Base-by-base conservation (phyloP, 805 yeast genomes). In the Jamesozyma rosinii region DNA sequence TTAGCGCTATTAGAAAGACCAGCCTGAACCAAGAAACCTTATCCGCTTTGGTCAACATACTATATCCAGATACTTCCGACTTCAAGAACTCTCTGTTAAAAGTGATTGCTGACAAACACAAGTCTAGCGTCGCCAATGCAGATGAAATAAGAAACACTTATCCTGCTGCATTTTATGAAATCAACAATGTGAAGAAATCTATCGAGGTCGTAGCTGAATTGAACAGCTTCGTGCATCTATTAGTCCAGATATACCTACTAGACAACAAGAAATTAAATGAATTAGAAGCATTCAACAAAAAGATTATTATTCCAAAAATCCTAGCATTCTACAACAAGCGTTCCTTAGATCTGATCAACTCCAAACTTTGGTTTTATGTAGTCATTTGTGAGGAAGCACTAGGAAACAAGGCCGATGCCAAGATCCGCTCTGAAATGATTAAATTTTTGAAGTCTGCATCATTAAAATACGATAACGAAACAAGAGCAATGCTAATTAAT, bases 341-440 rank as follows among this genome's bases (percentile, higher is more conserved):
- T 50, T 76, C 94, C 4, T 68, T 90, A 51, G 97, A 92, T 65
- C 78, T 84, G 55, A 74, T 92, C 45, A 79, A 79, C 50, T 92
- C 97, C 14, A 90, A 89, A 63, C 72, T 84, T 47, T 92, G 97
- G 97, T 92, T 90, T 61, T 90, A 88, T 67, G 74, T 84, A 52
- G 74, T 81, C 37, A 77, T 95, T 63, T 75, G 88, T 1, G 77
- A 78, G 51, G 97, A 90, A 67, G 66, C 81, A 43, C 58, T 69
- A 26, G 59, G 56, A 18, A 47, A 48, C 22, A 35, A 39, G 15
- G 35, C 47, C 11, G 48, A 48, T 43, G 42, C 46, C 20, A 22
- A 71, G 40, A 68, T 85, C 42, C 77, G 95, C 60, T 75, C 86
- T 5, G 77, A 74, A 34, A 71, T 90, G 60, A 75, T 87, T 62